Evolutionary conservation across 1,284 basidiomycete genomes (phyloP).

Genomic region (Ustilago tritici): DNA sequence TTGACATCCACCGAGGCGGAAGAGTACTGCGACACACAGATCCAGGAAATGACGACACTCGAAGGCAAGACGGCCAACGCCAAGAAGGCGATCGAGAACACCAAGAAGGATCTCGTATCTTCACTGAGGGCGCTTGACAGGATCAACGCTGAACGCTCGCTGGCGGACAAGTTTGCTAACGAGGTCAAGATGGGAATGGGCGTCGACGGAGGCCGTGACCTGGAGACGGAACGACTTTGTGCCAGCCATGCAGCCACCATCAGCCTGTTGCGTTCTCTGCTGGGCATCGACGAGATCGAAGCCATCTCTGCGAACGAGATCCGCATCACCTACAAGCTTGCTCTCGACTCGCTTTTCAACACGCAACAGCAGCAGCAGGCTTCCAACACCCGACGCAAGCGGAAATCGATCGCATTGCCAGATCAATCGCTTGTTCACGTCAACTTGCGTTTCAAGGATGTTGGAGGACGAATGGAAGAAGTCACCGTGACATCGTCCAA

Average conservation of each 20-base stretch:
- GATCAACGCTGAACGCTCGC: constrained; percentile 58
- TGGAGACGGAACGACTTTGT: constrained; percentile 59
- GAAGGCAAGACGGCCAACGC: constrained; percentile 54
- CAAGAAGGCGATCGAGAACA: constrained; percentile 51
- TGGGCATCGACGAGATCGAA: constrained; percentile 52
- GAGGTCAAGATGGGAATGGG: constrained; percentile 62
- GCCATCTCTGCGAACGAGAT: constrained; percentile 37
- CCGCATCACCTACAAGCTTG: constrained; percentile 48
- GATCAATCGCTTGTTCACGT: constrained; percentile 41
- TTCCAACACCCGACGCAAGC: constrained; percentile 30
- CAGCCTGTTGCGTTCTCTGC: constrained; percentile 38
- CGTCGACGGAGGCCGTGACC: constrained; percentile 56
- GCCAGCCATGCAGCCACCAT: constrained; percentile 51
- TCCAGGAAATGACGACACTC: constrained; percentile 56
- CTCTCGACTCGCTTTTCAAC: constrained; percentile 34
- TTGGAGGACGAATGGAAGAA: constrained; percentile 50
- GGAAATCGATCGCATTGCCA: constrained; percentile 44
- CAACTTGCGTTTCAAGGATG: constrained; percentile 48
- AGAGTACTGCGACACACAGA: constrained; percentile 54
- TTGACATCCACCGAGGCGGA: constrained; percentile 60
- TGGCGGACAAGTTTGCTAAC: constrained; percentile 61
- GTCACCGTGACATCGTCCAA: constrained; percentile 45
- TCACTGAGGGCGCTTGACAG: constrained; percentile 54
- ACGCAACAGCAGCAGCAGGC: constrained; percentile 20
- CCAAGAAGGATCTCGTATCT: constrained; percentile 59